Base-by-base conservation (phyloP, 257 asterid species). In the Rhazya stricta region DNA sequence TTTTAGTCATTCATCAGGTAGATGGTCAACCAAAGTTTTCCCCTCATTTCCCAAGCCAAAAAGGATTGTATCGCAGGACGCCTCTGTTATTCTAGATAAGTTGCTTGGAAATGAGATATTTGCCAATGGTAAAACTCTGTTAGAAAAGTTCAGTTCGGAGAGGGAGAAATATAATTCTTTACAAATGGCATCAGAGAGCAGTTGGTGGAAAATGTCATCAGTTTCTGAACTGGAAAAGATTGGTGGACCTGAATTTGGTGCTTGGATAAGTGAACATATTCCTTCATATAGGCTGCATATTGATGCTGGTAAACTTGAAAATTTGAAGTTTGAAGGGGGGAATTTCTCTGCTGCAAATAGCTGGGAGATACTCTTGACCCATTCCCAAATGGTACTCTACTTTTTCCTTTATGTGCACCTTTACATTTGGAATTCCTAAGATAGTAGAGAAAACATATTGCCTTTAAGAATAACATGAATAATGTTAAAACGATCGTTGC, bases 331-430 rank as follows among this genome's bases (percentile, higher is more conserved):
- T 76, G 94, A 88, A 78, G 97, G 98, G 12, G 91, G 95, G 88
- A 84, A 67, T 46, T 81, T 78, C 51, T 78, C 85, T 23, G 81
- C 82, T 45, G 81, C 77, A 77, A 83, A 85, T 80, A 68, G 71
- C 74, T 86, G 90, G 88, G 96, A 87, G 87, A 87, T 83, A 76
- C 81, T 82, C 57, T 85, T 94, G 73, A 90, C 97, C 60, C 97
- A 91, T 82, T 89, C 96, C 72, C 98, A 94, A 78, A 84, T 90
- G 97, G 98, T 94, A 88, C 65, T 71, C 37, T 51, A 67, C 70
- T 58, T 75, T 75, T 78, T 30, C 70, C n/a, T 29, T 43, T 62
- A 46, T 60, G 51, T 25, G 37, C 43, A 43, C 2, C 1, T 37
- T 67, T 23, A 67, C 15, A 6, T 36, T 67, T 27, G 36, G 69